phyloP scores from a whole-genome alignment of 2,329 filamentous ascomycete genomes.

The Ophiocordyceps robertsii region DNA sequence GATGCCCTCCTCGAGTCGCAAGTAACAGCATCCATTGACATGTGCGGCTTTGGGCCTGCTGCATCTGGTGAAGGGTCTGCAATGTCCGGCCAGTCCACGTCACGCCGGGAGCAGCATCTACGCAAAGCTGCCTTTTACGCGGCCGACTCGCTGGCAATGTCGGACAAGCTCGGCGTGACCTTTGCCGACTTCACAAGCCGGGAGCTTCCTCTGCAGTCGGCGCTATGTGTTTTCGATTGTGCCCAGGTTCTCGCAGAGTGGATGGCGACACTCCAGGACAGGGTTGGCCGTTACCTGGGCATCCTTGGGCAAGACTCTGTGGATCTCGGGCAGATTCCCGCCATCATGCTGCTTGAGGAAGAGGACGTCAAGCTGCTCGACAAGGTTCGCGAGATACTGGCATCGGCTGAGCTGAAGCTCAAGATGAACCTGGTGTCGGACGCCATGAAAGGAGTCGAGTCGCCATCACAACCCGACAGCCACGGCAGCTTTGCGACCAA shows the following conservation, averaged over 20 bases:
- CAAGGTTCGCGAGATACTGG: conserved; percentile 70
- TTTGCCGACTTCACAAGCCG: conserved; percentile 74
- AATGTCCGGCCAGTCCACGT: conserved; percentile 31
- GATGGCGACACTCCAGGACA: conserved; percentile 84
- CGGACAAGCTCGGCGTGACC: conserved; percentile 72
- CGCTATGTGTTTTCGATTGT: conserved; percentile 88
- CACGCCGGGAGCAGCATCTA: conserved; percentile 72
- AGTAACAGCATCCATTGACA: background rate
- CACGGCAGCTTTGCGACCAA: conserved; percentile 72
- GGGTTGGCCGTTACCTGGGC: conserved; percentile 80
- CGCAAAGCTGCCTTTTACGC: conserved; percentile 94
- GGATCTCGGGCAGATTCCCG: conserved; percentile 67
- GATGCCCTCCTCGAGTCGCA: background rate
- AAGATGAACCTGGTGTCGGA: conserved; percentile 36
- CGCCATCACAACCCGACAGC: conserved; percentile 40
- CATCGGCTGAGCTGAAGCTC: conserved; percentile 69
- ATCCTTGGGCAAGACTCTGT: conserved; percentile 73
- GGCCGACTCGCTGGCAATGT: conserved; percentile 79
- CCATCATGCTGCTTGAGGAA: conserved; percentile 80
- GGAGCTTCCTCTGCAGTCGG: conserved; percentile 79
- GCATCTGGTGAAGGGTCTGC: conserved; percentile 13
- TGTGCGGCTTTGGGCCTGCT: conserved; percentile 8
- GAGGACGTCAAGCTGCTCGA: conserved; percentile 77
- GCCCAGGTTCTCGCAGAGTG: conserved; percentile 90
- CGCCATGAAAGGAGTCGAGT: conserved; percentile 37